Evolutionary conservation across 2,329 filamentous ascomycete species (phyloP).

Genomic region (Alternaria arborescens): DNA sequence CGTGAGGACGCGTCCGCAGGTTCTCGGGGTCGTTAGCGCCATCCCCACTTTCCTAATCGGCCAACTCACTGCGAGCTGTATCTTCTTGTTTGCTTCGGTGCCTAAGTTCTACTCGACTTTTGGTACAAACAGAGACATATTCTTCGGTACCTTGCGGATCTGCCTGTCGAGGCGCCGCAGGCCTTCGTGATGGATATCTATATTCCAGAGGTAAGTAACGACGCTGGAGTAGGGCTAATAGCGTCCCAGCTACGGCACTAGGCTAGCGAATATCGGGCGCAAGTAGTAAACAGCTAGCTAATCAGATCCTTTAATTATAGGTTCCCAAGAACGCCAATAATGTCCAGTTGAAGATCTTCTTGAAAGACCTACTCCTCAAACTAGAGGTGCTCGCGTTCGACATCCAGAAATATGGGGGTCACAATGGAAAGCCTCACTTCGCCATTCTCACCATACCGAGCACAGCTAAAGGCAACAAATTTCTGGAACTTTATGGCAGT

Average conservation of each 20-base stretch:
- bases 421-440: conserved; percentile 21
- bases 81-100: neutral
- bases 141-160: neutral
- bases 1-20: conserved; percentile 13
- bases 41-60: conserved; percentile 16
- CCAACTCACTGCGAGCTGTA: neutral
- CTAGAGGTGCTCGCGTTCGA: conserved; percentile 55
- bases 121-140: neutral
- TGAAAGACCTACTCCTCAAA: conserved; percentile 49
- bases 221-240: neutral
- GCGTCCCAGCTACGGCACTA: neutral
- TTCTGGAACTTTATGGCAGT: conserved; percentile 52
- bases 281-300: neutral
- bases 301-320: conserved; percentile 8
- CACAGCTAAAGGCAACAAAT: conserved; percentile 50
- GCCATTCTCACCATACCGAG: conserved; percentile 60
- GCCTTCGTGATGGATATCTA: conserved; percentile 35
- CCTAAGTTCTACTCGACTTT: neutral
- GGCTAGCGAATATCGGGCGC: neutral
- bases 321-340: conserved; percentile 55
- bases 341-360: conserved; percentile 52
- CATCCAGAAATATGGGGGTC: conserved; percentile 52
- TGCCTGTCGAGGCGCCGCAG: neutral
- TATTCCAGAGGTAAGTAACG: conserved; percentile 30
- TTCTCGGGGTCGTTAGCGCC: conserved; percentile 6